Evolutionary conservation across 768 basidiomycete genomes (phyloP).

Genomic region (Mycena chlorophos): DNA sequence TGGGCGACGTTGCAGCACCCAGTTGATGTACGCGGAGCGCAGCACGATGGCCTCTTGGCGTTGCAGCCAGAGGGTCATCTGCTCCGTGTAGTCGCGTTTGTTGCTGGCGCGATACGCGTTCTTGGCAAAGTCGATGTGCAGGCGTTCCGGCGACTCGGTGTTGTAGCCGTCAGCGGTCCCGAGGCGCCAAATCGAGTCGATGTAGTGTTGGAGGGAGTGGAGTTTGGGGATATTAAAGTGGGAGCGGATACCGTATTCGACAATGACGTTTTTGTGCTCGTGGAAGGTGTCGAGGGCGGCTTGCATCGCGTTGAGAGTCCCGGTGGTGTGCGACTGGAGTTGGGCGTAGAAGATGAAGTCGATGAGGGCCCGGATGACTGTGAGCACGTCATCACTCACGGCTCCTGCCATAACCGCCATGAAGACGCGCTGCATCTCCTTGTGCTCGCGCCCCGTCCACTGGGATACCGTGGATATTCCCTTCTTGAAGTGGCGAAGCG

Average conservation of each 20-base stretch:
- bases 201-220: conserved; percentile 30
- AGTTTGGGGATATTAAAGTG: conserved; percentile 38
- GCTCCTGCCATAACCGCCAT: conserved; percentile 25
- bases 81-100: conserved; percentile 26
- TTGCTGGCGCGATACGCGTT: conserved; percentile 26
- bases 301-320: conserved; percentile 23
- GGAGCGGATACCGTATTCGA: conserved; percentile 23
- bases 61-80: conserved; percentile 37
- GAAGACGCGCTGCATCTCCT: conserved; percentile 19
- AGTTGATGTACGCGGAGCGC: background rate
- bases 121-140: conserved; percentile 43
- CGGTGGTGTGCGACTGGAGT: conserved; percentile 19
- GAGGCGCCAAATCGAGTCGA: conserved; percentile 23
- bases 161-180: conserved; percentile 30
- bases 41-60: conserved; percentile 27
- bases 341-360: conserved; percentile 32
- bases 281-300: conserved; percentile 21
- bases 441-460: conserved; percentile 36
- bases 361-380: conserved; percentile 19
- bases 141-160: conserved; percentile 31
- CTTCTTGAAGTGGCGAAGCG: conserved; percentile 32
- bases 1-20: background rate
- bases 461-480: conserved; percentile 35
- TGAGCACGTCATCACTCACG: conserved; percentile 6
- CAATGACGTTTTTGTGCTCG: conserved; percentile 24